Evolutionary conservation across 495 filamentous ascomycete species (phyloP).

Genomic region (Penicillium samsonianum): DNA sequence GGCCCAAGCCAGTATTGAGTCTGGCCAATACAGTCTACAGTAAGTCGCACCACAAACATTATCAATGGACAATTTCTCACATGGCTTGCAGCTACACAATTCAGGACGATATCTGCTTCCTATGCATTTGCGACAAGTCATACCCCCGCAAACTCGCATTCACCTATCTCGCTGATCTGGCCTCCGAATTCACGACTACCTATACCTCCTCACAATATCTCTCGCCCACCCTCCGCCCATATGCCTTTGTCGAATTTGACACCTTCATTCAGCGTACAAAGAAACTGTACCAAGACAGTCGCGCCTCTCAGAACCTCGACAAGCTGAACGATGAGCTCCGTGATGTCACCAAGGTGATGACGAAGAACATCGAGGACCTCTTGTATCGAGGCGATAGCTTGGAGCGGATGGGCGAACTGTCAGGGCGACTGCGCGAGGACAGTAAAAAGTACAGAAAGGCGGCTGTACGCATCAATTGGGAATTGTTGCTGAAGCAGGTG

Average conservation of each 20-base stretch:
- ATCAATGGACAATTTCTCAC: slow-evolving; percentile 11
- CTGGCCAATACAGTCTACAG: slow-evolving; percentile 83
- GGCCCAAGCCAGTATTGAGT: slow-evolving; percentile 89
- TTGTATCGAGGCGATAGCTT: slow-evolving; percentile 92
- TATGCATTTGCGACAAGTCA: slow-evolving; percentile 87
- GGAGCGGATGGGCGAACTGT: slow-evolving; percentile 97
- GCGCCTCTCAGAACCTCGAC: slow-evolving; percentile 83
- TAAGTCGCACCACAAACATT: slow-evolving; percentile 41
- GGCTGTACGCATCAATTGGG: slow-evolving; percentile 97
- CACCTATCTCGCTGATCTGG: slow-evolving; percentile 93
- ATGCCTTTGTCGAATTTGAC: slow-evolving; percentile 97
- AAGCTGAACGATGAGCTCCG: slow-evolving; percentile 92
- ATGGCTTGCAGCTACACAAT: slow-evolving; percentile 73
- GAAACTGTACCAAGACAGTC: slow-evolving; percentile 89
- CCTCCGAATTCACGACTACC: slow-evolving; percentile 85
- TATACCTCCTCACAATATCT: slow-evolving; percentile 74
- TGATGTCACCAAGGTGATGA: slow-evolving; percentile 99
- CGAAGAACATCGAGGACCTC: slow-evolving; percentile 99
- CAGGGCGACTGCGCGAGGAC: slow-evolving; percentile 81
- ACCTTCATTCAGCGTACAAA: slow-evolving; percentile 94
- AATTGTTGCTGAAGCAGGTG: slow-evolving; percentile 88
- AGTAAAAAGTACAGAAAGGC: slow-evolving; percentile 90
- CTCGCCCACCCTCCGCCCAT: slow-evolving; percentile 76
- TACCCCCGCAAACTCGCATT: slow-evolving; percentile 99
- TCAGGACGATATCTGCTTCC: slow-evolving; percentile 76